Conservation (phyloP, 148 eudicot species). For the Camellia lanceoleosa region DNA sequence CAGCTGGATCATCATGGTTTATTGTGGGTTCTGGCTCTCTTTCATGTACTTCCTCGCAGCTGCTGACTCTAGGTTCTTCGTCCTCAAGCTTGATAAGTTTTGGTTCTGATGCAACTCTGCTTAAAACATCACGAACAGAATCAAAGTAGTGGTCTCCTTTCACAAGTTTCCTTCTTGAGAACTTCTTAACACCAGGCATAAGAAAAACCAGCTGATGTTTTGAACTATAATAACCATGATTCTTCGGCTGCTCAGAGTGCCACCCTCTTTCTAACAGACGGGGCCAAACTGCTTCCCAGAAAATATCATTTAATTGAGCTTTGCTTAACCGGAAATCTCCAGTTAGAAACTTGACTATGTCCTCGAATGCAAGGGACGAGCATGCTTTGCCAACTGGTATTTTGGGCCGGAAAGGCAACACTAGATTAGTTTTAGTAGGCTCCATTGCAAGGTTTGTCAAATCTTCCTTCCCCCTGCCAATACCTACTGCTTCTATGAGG, state of each 20-base stretch:
- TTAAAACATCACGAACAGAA: slow-evolving; percentile 27
- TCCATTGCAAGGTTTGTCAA: slow-evolving; percentile 20
- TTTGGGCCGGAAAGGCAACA: not conserved
- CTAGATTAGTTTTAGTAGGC: slow-evolving; percentile 8
- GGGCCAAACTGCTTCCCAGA: slow-evolving; percentile 44
- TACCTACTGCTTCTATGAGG: slow-evolving; percentile 26
- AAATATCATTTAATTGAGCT: slow-evolving; percentile 25
- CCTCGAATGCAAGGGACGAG: slow-evolving; percentile 16
- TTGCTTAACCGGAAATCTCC: slow-evolving; percentile 30
- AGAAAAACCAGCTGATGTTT: slow-evolving; percentile 28
- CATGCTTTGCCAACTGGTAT: slow-evolving; percentile 25
- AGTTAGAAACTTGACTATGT: slow-evolving; percentile 23
- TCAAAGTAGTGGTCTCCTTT: slow-evolving; percentile 32
- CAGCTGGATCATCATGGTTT: not conserved
- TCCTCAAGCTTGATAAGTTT: slow-evolving; percentile 24
- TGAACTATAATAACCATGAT: slow-evolving; percentile 5
- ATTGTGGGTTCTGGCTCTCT: not conserved
- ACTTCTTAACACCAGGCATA: slow-evolving; percentile 29
- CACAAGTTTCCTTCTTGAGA: slow-evolving; percentile 25
- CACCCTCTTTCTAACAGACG: slow-evolving; percentile 37
- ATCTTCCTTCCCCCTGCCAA: slow-evolving; percentile 25
- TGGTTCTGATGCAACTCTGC: slow-evolving; percentile 31
- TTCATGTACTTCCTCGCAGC: slow-evolving; percentile 11
- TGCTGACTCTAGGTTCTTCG: slow-evolving; percentile 13
- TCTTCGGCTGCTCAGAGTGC: slow-evolving; percentile 37